Evolutionary conservation across 1,284 basidiomycete genomes (phyloP).

Genomic region (Pseudomicrostroma phylloplanum): DNA sequence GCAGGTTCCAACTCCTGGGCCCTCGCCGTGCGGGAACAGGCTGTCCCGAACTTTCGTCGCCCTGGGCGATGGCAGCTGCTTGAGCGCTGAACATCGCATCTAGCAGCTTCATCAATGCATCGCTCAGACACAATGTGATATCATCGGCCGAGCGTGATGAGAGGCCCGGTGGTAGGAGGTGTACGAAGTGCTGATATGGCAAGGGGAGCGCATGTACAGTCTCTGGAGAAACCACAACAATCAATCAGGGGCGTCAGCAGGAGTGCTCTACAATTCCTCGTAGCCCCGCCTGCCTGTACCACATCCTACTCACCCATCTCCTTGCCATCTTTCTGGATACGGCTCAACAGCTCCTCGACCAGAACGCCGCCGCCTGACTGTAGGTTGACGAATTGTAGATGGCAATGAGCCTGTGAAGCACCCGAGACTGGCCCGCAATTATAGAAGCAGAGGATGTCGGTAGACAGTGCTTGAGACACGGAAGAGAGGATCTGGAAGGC

Average conservation of each 20-base stretch:
- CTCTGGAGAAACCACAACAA: conserved; percentile 10
- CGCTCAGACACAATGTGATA: conserved; percentile 17
- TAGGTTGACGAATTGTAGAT: conserved; percentile 43
- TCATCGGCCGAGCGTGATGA: conserved; percentile 19
- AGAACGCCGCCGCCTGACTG: conserved; percentile 24
- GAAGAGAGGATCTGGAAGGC: conserved; percentile 26
- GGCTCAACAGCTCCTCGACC: conserved; percentile 34
- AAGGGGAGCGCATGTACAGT: conserved; percentile 36
- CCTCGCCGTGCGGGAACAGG: background rate
- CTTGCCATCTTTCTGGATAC: conserved; percentile 40
- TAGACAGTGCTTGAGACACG: background rate
- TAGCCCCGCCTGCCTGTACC: background rate
- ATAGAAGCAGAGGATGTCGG: conserved; percentile 42
- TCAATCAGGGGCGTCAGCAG: background rate
- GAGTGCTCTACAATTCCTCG: background rate
- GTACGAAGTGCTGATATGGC: conserved; percentile 48
- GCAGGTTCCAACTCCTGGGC: conserved; percentile 33
- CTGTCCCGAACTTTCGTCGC: background rate
- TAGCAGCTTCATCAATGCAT: conserved; percentile 37
- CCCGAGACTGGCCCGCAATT: conserved; percentile 44
- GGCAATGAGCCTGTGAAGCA: conserved; percentile 43
- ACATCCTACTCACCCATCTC: conserved; percentile 24
- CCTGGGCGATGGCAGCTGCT: background rate
- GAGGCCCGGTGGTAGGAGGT: conserved; percentile 25
- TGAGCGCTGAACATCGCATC: conserved; percentile 25